Evolutionary conservation across 2,329 filamentous ascomycete species (phyloP).

Genomic region (Xylariomycetidae sp.): DNA sequence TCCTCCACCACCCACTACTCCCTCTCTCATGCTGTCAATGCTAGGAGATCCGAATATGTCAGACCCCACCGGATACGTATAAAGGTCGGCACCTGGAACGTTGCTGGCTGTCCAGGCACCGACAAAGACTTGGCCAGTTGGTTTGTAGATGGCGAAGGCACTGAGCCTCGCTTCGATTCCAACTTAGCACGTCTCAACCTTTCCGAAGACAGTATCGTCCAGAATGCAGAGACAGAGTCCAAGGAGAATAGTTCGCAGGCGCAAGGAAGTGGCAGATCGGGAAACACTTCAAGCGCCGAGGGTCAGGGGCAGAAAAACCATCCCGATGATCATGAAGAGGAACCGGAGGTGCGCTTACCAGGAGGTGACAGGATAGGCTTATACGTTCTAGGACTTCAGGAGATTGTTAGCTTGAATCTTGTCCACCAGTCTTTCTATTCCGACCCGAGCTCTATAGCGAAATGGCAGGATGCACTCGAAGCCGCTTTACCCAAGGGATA

Average conservation of each 20-base stretch:
- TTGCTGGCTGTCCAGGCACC: constrained; percentile 76
- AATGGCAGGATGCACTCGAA: constrained; percentile 76
- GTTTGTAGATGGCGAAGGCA: constrained; percentile 76
- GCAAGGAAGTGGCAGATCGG: constrained; percentile 10
- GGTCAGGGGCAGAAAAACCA: constrained; percentile 16
- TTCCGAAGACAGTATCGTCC: constrained; percentile 33
- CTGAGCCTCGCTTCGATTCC: constrained; percentile 61
- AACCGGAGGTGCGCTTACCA: constrained; percentile 40
- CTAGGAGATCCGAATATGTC: constrained; percentile 74
- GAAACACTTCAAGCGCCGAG: constrained; percentile 9
- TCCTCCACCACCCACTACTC: constrained; percentile 47
- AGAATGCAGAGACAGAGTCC: constrained; percentile 8
- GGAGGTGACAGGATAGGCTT: constrained; percentile 71
- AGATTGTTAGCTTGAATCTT: constrained; percentile 81
- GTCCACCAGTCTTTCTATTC: constrained; percentile 74
- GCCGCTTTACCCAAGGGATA: constrained; percentile 74
- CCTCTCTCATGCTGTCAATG: constrained; percentile 62
- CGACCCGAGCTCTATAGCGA: constrained; percentile 65
- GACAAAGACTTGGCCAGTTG: constrained; percentile 84
- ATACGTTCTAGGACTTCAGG: constrained; percentile 87
- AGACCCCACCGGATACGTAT: constrained; percentile 70
- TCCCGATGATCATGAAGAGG: constrained; percentile 37
- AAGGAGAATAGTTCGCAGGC: constrained; percentile 11
- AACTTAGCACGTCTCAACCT: constrained; percentile 52
- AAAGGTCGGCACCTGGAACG: constrained; percentile 95